A percentile compares a stretch with the other conserved stretches of the same genome.
Evolutionary conservation across 306 rosid genomes (phyloP).

Genomic region (Cyamopsis tetragonoloba): DNA sequence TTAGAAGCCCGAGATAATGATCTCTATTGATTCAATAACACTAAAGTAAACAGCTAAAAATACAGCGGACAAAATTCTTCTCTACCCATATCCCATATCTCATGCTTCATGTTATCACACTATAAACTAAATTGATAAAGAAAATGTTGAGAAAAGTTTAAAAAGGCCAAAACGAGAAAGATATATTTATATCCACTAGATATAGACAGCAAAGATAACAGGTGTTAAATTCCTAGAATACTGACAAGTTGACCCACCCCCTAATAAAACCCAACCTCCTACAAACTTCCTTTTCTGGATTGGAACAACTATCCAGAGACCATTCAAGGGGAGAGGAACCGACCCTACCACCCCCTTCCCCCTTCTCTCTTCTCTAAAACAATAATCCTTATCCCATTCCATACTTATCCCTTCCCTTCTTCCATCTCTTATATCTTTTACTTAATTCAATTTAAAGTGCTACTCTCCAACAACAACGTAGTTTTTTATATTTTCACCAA

Average conservation of each 20-base stretch:
- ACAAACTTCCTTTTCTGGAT: too few species aligned
- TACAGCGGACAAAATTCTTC: not conserved
- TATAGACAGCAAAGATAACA: not conserved
- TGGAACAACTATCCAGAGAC: too few species aligned
- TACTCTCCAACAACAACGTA: too few species aligned
- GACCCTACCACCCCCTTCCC: constrained; percentile 27
- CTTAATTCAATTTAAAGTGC: too few species aligned
- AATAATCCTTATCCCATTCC: too few species aligned
- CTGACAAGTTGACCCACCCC: not conserved
- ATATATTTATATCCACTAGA: not conserved
- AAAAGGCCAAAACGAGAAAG: not conserved
- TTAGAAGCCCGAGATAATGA: not conserved
- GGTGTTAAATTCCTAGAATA: not conserved
- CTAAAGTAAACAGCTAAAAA: not conserved
- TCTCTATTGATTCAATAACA: not conserved
- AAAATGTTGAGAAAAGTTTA: not conserved
- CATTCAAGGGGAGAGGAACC: constrained; percentile 28
- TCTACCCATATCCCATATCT: too few species aligned
- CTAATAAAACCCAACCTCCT: not conserved
- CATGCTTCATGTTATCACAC: not conserved
- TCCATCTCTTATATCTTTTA: too few species aligned
- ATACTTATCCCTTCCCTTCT: too few species aligned
- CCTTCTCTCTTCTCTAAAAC: too few species aligned
- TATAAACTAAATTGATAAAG: not conserved
- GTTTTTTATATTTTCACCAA: too few species aligned